These are phyloP conservation scores for Lipomyces orientalis DNA, from an alignment of 805 yeast species.

Conservation along the genomic window DNA sequence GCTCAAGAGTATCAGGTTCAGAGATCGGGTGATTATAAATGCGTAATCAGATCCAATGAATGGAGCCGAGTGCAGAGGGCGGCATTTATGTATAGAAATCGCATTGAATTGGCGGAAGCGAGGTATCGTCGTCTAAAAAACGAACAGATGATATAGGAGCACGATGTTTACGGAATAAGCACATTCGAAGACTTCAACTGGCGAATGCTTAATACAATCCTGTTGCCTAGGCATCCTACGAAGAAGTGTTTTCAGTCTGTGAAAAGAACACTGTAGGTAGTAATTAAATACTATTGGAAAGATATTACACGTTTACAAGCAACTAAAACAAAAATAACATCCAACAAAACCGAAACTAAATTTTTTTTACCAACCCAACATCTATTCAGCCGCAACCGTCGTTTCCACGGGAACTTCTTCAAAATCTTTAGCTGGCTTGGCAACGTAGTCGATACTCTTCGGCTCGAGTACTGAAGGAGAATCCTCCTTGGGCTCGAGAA, in stretches of 20 bases:
- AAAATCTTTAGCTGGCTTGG: slow-evolving; percentile 22
- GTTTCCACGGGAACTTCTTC: slow-evolving; percentile 22
- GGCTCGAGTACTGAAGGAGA: slow-evolving; percentile 79
- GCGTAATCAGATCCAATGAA: not conserved
- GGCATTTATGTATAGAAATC: not conserved
- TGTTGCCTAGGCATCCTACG: not conserved
- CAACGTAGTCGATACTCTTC: slow-evolving; percentile 46
- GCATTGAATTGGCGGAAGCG: not conserved
- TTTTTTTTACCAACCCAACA: slow-evolving; percentile 1
- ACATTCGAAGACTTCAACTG: not conserved
- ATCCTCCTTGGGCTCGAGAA: slow-evolving; percentile 91
- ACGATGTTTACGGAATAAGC: not conserved
- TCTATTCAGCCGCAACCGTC: slow-evolving; percentile 3
- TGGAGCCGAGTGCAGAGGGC: not conserved
- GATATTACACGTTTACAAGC: slow-evolving; percentile 6
- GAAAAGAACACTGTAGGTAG: not conserved
- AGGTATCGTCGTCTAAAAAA: not conserved
- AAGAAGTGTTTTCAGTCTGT: not conserved
- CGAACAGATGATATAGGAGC: not conserved
- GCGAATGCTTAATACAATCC: not conserved
- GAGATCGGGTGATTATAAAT: not conserved
- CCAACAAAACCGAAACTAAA: slow-evolving; percentile 7
- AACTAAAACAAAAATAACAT: not conserved
- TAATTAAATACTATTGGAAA: not conserved
- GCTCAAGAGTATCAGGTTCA: not conserved